Conservation (phyloP, 1,284 basidiomycete species). For the Clitocybe nebularis region DNA sequence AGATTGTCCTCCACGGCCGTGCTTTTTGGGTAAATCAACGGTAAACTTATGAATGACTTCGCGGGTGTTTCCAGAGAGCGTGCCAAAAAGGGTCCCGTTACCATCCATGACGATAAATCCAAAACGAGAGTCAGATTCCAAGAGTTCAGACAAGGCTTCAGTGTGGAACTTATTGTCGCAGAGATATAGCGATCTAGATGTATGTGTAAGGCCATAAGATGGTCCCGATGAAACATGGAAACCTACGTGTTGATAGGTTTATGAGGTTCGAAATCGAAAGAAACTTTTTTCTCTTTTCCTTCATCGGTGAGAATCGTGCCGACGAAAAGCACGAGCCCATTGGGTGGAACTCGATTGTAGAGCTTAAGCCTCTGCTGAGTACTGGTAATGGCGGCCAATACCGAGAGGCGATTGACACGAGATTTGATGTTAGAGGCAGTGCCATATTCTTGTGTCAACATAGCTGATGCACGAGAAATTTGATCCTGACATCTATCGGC, state of each 20-base stretch:
- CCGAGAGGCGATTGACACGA: conserved; percentile 96
- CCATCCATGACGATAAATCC: conserved; percentile 99
- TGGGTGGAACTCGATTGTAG: conserved; percentile 94
- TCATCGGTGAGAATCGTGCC: conserved; percentile 98
- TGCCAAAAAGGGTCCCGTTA: conserved; percentile 95
- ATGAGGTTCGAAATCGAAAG: conserved; percentile 96
- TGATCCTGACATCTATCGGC: conserved; percentile 62
- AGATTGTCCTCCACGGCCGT: conserved; percentile 99
- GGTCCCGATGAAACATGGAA: conserved; percentile 4
- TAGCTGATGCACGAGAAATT: conserved; percentile 89
- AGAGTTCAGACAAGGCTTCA: conserved; percentile 92
- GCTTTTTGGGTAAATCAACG: conserved; percentile 99
- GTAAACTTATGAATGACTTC: conserved; percentile 98
- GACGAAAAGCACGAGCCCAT: conserved; percentile 95
- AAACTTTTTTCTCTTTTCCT: conserved; percentile 98
- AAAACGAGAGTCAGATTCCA: conserved; percentile 97
- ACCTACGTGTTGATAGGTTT: conserved; percentile 97
- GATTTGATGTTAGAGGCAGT: conserved; percentile 99
- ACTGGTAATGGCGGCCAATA: conserved; percentile 96
- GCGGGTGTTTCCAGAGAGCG: conserved; percentile 94
- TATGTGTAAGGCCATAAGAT: conserved; percentile 12
- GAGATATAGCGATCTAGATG: conserved; percentile 84
- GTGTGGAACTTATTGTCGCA: conserved; percentile 99
- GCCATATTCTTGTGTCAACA: conserved; percentile 98
- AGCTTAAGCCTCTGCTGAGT: conserved; percentile 99